Conservation (phyloP, 768 basidiomycete genomes). For the Cystofilobasidium macerans region DNA sequence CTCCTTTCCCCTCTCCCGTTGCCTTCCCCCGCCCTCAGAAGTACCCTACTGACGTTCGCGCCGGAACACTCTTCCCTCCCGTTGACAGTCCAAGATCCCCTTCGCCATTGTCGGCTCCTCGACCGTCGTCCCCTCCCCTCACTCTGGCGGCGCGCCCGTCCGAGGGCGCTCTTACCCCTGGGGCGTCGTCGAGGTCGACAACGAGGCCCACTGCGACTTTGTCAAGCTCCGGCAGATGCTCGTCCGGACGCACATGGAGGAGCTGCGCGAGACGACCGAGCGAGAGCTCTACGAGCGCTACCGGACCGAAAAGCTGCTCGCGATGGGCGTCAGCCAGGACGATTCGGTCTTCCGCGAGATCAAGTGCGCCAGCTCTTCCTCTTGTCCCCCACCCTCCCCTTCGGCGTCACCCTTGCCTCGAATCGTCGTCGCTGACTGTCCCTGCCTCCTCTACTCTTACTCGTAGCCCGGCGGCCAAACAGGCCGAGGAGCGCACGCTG, state of each 20-base stretch:
- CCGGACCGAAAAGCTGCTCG: conserved; percentile 86
- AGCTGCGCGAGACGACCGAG: conserved; percentile 92
- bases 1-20: neutral
- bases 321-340: conserved; percentile 97
- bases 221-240: conserved; percentile 99
- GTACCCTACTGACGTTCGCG: too few relatives aligned
- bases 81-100: conserved; percentile 71
- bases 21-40: too few relatives aligned
- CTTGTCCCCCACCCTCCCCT: neutral
- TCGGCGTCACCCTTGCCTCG: too few relatives aligned
- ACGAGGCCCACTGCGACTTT: conserved; percentile 98
- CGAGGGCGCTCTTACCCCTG: conserved; percentile 94
- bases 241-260: conserved; percentile 98
- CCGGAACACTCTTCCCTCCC: too few relatives aligned
- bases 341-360: conserved; percentile 97
- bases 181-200: conserved; percentile 99
- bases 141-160: conserved; percentile 48
- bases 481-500: conserved; percentile 88
- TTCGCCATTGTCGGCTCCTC: conserved; percentile 97
- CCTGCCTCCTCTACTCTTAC: neutral
- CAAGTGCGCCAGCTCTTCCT: conserved; percentile 56
- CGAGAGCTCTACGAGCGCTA: conserved; percentile 95
- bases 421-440: too few relatives aligned
- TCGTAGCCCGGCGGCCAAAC: conserved; percentile 78
- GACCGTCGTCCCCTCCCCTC: conserved; percentile 58